Percentiles rank a stretch among this genome's conserved stretches.
Evolutionary conservation across 83 land plant species (phyloP).

Genomic region (Thuja plicata): DNA sequence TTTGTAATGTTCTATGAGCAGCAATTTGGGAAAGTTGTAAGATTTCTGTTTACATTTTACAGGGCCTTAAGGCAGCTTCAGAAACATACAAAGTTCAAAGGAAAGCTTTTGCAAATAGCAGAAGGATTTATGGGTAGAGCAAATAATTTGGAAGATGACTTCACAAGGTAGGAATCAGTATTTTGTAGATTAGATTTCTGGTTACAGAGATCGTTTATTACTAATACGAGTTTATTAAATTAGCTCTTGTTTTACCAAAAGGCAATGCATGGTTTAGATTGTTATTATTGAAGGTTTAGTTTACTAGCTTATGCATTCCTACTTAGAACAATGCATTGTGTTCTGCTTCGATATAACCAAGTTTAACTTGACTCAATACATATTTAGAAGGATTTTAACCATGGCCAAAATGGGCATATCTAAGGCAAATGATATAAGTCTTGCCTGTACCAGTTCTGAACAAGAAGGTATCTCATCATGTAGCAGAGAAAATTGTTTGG

Average conservation of each 20-base stretch:
- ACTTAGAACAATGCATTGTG: background rate
- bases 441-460: background rate
- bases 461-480: background rate
- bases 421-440: background rate
- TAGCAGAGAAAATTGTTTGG: too few species aligned
- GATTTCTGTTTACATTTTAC: constrained; percentile 6
- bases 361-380: background rate
- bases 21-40: background rate
- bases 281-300: background rate
- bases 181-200: background rate
- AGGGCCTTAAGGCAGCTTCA: constrained; percentile 23
- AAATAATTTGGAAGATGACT: constrained; percentile 44
- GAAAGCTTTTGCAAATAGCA: constrained; percentile 22
- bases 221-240: background rate
- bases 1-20: background rate
- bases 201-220: background rate
- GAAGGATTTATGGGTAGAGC: constrained; percentile 33
- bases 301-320: background rate
- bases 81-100: constrained; percentile 16
- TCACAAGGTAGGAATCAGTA: constrained; percentile 37
- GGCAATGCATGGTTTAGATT: background rate
- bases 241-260: background rate
- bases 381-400: background rate
- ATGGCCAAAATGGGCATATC: background rate
- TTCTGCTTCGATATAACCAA: background rate